phyloP scores from a whole-genome alignment of 2,329 filamentous ascomycete genomes.

The Colletotrichum lupini region DNA sequence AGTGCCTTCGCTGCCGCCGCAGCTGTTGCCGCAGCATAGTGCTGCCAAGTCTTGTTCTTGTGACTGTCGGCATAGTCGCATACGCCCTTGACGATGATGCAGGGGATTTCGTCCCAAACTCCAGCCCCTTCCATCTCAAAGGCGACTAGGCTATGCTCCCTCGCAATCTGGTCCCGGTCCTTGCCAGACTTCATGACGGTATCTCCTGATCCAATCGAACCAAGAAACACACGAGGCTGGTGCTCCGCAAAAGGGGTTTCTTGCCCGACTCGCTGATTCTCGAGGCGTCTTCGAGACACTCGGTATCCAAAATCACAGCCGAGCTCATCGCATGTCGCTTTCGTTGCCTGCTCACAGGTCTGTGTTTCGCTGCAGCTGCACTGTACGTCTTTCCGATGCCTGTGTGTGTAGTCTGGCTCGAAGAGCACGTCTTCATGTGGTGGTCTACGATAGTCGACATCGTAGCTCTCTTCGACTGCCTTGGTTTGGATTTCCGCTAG shows the following conservation, averaged over 20 bases:
- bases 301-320: conserved; percentile 37
- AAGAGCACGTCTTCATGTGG: conserved; percentile 45
- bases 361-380: not conserved
- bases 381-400: conserved; percentile 38
- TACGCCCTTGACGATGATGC: conserved; percentile 33
- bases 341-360: conserved; percentile 37
- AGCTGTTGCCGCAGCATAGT: conserved; percentile 39
- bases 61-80: conserved; percentile 34
- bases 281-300: conserved; percentile 12
- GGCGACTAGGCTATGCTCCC: not conserved
- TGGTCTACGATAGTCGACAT: conserved; percentile 40
- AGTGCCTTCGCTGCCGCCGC: conserved; percentile 46
- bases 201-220: conserved; percentile 40
- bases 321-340: conserved; percentile 38
- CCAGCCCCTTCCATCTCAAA: conserved; percentile 23
- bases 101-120: conserved; percentile 2
- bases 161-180: not conserved
- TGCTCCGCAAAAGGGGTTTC: not conserved
- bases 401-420: conserved; percentile 44
- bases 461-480: not conserved
- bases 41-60: conserved; percentile 17
- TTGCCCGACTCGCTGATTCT: not conserved
- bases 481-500: not conserved
- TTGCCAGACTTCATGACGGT: conserved; percentile 44
- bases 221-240: not conserved